phyloP scores from a whole-genome alignment of 2,329 filamentous ascomycete genomes.

The Drechslerella stenobrocha region DNA sequence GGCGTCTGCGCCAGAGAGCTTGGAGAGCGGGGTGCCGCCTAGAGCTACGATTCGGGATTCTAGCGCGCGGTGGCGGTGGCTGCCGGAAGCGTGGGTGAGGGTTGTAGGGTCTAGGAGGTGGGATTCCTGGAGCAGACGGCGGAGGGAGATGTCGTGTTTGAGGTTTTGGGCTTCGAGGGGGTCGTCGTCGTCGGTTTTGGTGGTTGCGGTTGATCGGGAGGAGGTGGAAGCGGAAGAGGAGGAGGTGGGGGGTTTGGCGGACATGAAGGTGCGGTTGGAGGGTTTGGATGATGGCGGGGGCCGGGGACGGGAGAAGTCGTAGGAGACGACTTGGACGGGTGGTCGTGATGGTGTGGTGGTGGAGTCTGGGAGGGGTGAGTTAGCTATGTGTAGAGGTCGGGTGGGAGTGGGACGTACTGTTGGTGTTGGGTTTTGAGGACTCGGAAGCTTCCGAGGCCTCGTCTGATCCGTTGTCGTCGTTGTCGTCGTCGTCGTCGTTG shows the following conservation, averaged over 20 bases:
- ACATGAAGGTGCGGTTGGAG: constrained; percentile 38
- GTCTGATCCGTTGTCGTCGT: no score
- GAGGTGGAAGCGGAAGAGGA: not conserved
- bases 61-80: constrained; percentile 75
- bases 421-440: no score
- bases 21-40: constrained; percentile 73
- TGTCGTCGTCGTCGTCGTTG: no score
- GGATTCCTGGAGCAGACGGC: constrained; percentile 86
- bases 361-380: not conserved
- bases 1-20: constrained; percentile 61
- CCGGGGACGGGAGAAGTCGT: constrained; percentile 41
- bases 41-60: constrained; percentile 82
- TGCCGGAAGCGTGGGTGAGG: constrained; percentile 62
- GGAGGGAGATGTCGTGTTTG: constrained; percentile 75
- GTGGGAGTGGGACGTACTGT: no score
- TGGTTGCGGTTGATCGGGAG: constrained; percentile 1
- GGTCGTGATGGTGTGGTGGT: not conserved
- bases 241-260: constrained; percentile 28
- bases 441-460: no score
- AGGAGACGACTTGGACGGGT: constrained; percentile 25
- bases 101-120: constrained; percentile 72
- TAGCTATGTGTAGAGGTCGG: no score
- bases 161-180: constrained; percentile 22
- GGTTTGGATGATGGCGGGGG: constrained; percentile 39
- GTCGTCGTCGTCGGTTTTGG: constrained; percentile 21